These are phyloP conservation scores for Saccharomyces pastorianus DNA, from an alignment of 1,139 yeast species.

Conservation along the genomic window DNA sequence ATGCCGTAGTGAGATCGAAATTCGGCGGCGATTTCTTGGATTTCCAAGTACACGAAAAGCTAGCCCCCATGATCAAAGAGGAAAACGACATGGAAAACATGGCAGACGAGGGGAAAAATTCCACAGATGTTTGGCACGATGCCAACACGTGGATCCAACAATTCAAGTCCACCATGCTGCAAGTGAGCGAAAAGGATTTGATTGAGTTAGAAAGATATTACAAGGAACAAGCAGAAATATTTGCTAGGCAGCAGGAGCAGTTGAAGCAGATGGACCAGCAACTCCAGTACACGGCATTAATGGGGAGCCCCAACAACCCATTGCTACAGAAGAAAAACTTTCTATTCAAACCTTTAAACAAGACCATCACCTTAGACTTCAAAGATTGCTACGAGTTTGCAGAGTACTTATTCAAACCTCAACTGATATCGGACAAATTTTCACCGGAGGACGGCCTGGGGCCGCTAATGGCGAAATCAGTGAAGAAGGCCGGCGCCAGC, in stretches of 20 bases:
- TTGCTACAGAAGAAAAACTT: slow-evolving; percentile 20
- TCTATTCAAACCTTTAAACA: slow-evolving; percentile 12
- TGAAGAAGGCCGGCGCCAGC: slow-evolving; percentile 27
- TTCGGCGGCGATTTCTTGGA: slow-evolving; percentile 67
- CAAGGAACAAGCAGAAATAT: slow-evolving; percentile 18
- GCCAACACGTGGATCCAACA: slow-evolving; percentile 28
- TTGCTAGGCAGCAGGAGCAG: slow-evolving; percentile 18
- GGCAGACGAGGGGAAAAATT: slow-evolving; percentile 2
- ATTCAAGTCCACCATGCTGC: slow-evolving; percentile 24
- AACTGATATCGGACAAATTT: slow-evolving; percentile 14
- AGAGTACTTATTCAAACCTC: slow-evolving; percentile 27
- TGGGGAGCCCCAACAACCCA: slow-evolving; percentile 15
- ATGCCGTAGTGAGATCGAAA: slow-evolving; percentile 51
- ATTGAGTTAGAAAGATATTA: slow-evolving; percentile 24
- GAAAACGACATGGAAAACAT: background rate
- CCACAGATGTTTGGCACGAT: slow-evolving; percentile 21
- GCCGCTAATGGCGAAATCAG: slow-evolving; percentile 21
- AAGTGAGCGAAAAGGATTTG: slow-evolving; percentile 26
- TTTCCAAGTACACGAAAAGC: slow-evolving; percentile 38
- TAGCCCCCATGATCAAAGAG: slow-evolving; percentile 12
- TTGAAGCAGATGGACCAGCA: slow-evolving; percentile 12
- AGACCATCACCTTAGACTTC: slow-evolving; percentile 19
- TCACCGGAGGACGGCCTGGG: slow-evolving; percentile 22
- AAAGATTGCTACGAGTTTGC: slow-evolving; percentile 22
- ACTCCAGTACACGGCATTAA: slow-evolving; percentile 7